Evolutionary conservation across 139 green algal species (phyloP).

Genomic region (Zygnema cylindricum): DNA sequence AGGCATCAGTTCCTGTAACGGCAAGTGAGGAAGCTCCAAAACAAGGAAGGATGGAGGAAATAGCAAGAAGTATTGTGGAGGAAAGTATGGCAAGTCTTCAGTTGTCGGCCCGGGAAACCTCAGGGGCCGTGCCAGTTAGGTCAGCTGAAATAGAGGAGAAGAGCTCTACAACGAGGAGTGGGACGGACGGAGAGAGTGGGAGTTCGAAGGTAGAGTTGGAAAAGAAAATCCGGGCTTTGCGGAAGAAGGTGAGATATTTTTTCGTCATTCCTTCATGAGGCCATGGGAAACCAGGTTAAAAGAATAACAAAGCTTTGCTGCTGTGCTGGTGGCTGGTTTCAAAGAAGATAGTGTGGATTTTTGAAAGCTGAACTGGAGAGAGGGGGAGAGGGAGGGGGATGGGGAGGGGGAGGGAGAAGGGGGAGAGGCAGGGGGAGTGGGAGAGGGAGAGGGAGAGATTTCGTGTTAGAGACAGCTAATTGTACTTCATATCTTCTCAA

Average conservation of each 20-base stretch:
- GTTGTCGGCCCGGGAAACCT: not conserved
- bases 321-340: not conserved
- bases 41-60: too few relatives aligned
- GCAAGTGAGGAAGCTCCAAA: too few relatives aligned
- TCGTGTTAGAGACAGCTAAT: too few relatives aligned
- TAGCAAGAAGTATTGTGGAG: too few relatives aligned
- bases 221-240: conserved; percentile 30
- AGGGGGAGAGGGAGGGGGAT: not conserved
- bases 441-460: too few relatives aligned
- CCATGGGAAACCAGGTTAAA: not conserved
- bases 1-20: too few relatives aligned
- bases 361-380: not conserved
- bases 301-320: not conserved
- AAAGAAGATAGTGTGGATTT: not conserved
- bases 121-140: not conserved
- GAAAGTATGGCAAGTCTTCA: not conserved
- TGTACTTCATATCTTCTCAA: too few relatives aligned
- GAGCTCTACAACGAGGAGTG: not conserved
- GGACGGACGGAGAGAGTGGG: not conserved
- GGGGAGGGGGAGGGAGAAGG: not conserved
- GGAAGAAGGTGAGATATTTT: conserved; percentile 40
- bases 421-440: too few relatives aligned
- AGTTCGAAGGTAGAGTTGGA: conserved; percentile 3
- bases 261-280: not conserved
- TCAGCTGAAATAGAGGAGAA: not conserved